Percentiles rank a stretch among this genome's conserved stretches.
Conservation (phyloP, 2,329 filamentous ascomycete species). For the Paracamarosporium sp. region DNA sequence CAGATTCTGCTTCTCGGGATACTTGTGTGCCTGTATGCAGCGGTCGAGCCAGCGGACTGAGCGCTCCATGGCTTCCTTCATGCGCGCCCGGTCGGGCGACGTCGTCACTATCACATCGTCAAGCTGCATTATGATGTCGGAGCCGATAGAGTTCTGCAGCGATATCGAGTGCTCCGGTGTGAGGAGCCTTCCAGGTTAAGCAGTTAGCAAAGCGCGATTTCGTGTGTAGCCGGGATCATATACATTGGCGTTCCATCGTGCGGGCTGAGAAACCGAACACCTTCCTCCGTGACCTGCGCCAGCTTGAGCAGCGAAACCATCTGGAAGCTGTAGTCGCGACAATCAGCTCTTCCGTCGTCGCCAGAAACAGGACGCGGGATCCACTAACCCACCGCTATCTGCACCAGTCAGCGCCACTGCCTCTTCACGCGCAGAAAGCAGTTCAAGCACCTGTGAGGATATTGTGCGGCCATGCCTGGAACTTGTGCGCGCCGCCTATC, state of each 20-base stretch:
- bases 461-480: constrained; percentile 96
- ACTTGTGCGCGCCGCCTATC: constrained; percentile 88
- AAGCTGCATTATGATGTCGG: constrained; percentile 99
- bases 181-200: constrained; percentile 65
- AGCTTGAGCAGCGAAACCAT: constrained; percentile 97
- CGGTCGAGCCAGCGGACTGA: constrained; percentile 95
- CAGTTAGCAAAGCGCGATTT: neutral
- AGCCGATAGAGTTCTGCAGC: constrained; percentile 95
- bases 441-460: constrained; percentile 72
- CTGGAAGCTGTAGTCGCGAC: constrained; percentile 81
- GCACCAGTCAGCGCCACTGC: constrained; percentile 32
- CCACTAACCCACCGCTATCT: constrained; percentile 56
- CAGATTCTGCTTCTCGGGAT: constrained; percentile 83
- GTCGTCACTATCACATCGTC: constrained; percentile 98
- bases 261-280: constrained; percentile 93
- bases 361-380: too few relatives aligned
- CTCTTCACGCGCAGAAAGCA: neutral
- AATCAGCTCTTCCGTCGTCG: constrained; percentile 11
- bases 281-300: constrained; percentile 92
- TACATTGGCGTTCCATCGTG: constrained; percentile 94
- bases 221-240: constrained; percentile 13
- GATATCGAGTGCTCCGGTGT: constrained; percentile 97
- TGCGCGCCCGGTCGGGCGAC: constrained; percentile 84
- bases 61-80: constrained; percentile 93
- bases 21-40: constrained; percentile 87